Base-by-base conservation (phyloP, 208 protist genomes). In the Trypanosoma avium region DNA sequence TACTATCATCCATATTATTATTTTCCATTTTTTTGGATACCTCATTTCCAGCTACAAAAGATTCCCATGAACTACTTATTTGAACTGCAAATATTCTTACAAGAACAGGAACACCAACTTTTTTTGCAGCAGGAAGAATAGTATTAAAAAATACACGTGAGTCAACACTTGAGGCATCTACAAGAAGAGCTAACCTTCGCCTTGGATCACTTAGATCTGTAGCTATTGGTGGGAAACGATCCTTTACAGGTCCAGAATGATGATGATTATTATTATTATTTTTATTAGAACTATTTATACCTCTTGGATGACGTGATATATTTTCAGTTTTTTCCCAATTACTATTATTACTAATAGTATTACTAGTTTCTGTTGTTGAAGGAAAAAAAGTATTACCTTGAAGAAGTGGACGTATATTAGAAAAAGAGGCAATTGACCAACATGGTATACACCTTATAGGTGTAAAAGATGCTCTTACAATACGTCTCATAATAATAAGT, bases 21-120 rank as follows among this genome's bases (percentile, higher is more conserved):
- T 45, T 24, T 2, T 59, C 24, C 24, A 12, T 29, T 43, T 35
- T 42, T 38, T 45, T 48, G 38, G 32, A 29, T 12, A 13, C 5
- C n/a, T 50, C 56, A 38, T 47, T 49, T 27, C 74, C 65, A 10
- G 64, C 53, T 5, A 93, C 36, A 33, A 90, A 63, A 26, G 77
- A 65, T 35, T 77, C 84, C 86, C 88, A 95, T 49, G 76, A 81
- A 21, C 67, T 38, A 8, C 81, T 79, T 33, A 94, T 73, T 48
- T 90, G 73, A 58, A 89, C 73, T 12, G 79, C 80, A 54, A 94
- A 94, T 40, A 92, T 52, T 36, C 88, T 85, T 42, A 92, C 61
- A 50, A 94, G 63, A 40, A 94, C 88, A 12, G 88, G 88, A 17
- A 87, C 78, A 8, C 88, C 88, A 24, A 94, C 75, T 60, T 84